These are phyloP conservation scores for Mycena latifolia DNA, from an alignment of 768 basidiomycete genomes.

Conservation along the genomic window DNA sequence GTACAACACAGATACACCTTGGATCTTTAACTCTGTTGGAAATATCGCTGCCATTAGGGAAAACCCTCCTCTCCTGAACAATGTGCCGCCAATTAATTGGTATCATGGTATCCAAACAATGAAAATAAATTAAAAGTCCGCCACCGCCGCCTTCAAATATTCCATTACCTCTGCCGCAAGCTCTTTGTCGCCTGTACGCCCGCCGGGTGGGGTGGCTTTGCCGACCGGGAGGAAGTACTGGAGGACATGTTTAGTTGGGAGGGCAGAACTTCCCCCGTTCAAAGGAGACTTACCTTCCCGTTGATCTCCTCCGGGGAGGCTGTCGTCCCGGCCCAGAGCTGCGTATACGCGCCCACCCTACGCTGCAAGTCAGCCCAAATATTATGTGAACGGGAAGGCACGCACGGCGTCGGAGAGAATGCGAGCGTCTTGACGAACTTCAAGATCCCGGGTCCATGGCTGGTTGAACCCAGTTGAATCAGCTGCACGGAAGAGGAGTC, in stretches of 20 bases:
- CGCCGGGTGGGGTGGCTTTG: background rate
- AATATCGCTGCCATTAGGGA: too few relatives aligned
- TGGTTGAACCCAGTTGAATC: background rate
- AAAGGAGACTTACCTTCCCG: conserved; percentile 13
- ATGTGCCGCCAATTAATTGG: too few relatives aligned
- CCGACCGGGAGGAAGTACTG: conserved; percentile 31
- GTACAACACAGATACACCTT: too few relatives aligned
- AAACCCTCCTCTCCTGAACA: too few relatives aligned
- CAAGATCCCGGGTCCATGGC: background rate
- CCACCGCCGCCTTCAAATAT: conserved; percentile 23
- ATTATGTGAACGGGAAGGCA: background rate
- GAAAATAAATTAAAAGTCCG: conserved; percentile 20
- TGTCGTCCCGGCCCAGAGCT: conserved; percentile 25
- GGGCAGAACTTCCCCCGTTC: too few relatives aligned
- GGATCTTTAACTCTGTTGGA: too few relatives aligned
- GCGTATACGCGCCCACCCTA: conserved; percentile 28
- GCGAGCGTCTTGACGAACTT: conserved; percentile 11
- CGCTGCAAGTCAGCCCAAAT: background rate
- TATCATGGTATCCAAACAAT: too few relatives aligned
- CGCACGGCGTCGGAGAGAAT: conserved; percentile 10
- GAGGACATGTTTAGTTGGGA: background rate
- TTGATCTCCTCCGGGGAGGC: conserved; percentile 19
- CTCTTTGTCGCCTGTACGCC: background rate
- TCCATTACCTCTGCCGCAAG: conserved; percentile 11
- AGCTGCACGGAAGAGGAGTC: background rate